Evolutionary conservation across 768 basidiomycete species (phyloP), one percentile per base, ranked within the genome.

Genomic region (Tricholomella constricta): DNA sequence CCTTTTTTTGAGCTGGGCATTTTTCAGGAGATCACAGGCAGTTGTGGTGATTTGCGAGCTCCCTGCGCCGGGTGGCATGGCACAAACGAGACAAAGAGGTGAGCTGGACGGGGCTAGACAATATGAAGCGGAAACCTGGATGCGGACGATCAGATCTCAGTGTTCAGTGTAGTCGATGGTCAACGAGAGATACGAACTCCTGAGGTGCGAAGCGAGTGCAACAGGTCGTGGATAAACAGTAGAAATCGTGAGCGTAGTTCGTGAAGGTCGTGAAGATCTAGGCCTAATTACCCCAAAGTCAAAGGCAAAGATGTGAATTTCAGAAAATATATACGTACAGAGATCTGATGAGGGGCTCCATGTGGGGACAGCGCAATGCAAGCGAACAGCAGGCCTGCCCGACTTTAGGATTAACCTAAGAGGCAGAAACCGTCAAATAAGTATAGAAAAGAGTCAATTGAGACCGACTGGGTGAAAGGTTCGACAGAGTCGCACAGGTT

Each of bases 231-330:
- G 36, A 89, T 76, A 66, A 87, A 84, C 23, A 79, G 57, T 12
- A 89, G 72, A 36, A 81, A 80, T 40, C 83, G 79, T 42, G 84
- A 78, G 41, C 83, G 81, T 35, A 88, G 66, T 60, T 85, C 81
- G 48, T 88, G 74, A 52, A 89, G 74, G 69, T 89, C 88, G 62
- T 88, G 80, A 27, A 89, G 74, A 66, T 88, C 86, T 56, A 80
- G 66, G 62, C 77, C 86, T 88, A 27, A 26, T 20, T 15, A n/a
- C 42, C 45, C 44, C 29, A 43, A 43, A 26, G 29, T 52, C 36
- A 27, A 27, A 31, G 3, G 26, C 25, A 52, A 43, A 22, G 20
- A 43, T 11, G 32, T 20, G 26, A 37, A 17, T 25, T 14, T 40
- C 26, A 26, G 38, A 15, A 29, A 48, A 41, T n/a, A 20, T 40